Evolutionary conservation across 345 rosid genomes (phyloP), one percentile per base, ranked within the genome.

Genomic region (Citropsis articulata): DNA sequence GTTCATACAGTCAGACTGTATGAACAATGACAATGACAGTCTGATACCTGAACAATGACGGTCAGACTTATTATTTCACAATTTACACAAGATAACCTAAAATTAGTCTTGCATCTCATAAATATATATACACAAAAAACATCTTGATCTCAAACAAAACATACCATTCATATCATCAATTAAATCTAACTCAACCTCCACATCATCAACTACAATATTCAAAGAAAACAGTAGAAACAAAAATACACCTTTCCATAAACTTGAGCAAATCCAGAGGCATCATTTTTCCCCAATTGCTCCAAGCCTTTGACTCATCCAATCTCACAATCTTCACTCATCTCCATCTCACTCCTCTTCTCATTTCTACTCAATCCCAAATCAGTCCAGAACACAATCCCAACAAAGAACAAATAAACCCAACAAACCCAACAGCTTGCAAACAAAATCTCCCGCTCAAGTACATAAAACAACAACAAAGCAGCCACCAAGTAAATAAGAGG

Each of bases 371-470:
- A 70, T 28, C 93, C 94, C 66, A 88, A 89, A 87, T 96, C 99
- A 92, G 90, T 94, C 97, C 97, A 96, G 61, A 96, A 93, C 68
- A 96, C 99, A 72, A 96, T 83, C 22, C 92, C 94, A 53, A 93
- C 97, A 60, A 95, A 93, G 82, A 95, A 93, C 40, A 88, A 60
- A 72, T 93, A 95, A 92, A 92, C 73, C 90, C 94, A 53, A 93
- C 96, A 77, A 93, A 93, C 19, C 95, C 97, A 69, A 88, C 75
- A 25, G 99, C 94, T 83, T 94, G 99, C 99, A 94, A 65, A 94
- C 82, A 88, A 91, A 12, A 94, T 96, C 90, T 96, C 21, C 98
- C 97, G 80, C 99, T 96, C 93, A 94, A 81, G 73, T 92, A 96
- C 95, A 86, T 83, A 91, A 81, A 95, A 95, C 88, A 93, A 73